Percentiles rank a stretch among this genome's conserved stretches.
Evolutionary conservation across 257 asterid genomes (phyloP).

Genomic region (Avicennia marina): DNA sequence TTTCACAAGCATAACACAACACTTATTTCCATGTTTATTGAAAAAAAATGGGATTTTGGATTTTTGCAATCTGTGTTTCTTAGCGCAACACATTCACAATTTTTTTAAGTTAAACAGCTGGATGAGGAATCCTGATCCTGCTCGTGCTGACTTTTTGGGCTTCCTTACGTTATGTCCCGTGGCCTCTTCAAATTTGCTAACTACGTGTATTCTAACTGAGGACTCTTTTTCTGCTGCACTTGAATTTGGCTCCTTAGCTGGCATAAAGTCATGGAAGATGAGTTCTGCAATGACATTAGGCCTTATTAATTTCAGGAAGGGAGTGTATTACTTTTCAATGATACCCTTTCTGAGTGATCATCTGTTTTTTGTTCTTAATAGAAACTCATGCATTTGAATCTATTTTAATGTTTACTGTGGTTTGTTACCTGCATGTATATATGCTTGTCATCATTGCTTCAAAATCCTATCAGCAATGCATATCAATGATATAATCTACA

Average conservation of each 20-base stretch:
- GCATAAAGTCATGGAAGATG: not conserved
- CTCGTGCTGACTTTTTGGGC: not conserved
- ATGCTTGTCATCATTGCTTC: not conserved
- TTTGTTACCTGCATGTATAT: not conserved
- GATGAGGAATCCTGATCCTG: not conserved
- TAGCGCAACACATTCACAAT: not conserved
- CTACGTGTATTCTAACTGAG: not conserved
- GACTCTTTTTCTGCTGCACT: not conserved
- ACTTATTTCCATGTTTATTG: not conserved
- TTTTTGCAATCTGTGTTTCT: not conserved
- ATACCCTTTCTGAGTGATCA: not conserved
- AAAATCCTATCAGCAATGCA: not conserved
- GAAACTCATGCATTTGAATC: not conserved
- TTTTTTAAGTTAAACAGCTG: not conserved
- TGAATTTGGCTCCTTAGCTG: slow-evolving; percentile 2
- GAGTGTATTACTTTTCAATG: not conserved
- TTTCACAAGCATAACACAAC: not conserved
- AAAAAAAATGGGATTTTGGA: not conserved
- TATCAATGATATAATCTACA: not conserved
- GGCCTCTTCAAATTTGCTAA: not conserved
- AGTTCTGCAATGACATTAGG: not conserved
- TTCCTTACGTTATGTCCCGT: not conserved
- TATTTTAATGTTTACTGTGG: not conserved
- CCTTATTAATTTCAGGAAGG: not conserved
- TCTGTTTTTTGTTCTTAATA: not conserved